Conservation (phyloP, 495 filamentous ascomycete genomes). For the Pyrenula massariospora region DNA sequence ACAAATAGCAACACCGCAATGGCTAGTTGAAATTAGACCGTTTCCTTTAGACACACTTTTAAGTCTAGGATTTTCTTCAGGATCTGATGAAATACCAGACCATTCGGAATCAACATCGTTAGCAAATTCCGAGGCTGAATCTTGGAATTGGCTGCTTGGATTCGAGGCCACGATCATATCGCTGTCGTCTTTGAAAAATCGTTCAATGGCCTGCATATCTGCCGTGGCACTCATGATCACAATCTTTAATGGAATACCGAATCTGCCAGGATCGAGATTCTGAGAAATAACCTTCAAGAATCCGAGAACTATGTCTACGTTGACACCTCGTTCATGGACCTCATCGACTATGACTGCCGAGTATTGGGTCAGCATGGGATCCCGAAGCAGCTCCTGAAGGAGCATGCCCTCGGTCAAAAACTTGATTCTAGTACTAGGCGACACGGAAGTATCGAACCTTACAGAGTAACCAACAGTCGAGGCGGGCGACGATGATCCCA, state of each 20-base stretch:
- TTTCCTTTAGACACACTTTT: not conserved
- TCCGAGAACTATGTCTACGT: conserved; percentile 81
- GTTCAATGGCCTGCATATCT: conserved; percentile 63
- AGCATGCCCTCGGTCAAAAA: conserved; percentile 96
- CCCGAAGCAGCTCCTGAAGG: conserved; percentile 82
- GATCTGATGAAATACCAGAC: not conserved
- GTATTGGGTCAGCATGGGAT: conserved; percentile 73
- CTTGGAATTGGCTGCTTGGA: not conserved
- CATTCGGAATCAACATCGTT: not conserved
- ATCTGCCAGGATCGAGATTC: conserved; percentile 34
- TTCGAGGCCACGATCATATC: not conserved
- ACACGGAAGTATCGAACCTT: conserved; percentile 75
- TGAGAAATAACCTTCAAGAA: conserved; percentile 62
- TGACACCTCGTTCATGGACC: conserved; percentile 93
- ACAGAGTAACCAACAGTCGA: conserved; percentile 88
- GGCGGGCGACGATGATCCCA: conserved; percentile 50
- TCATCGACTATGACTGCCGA: conserved; percentile 90
- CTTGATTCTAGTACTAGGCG: conserved; percentile 70
- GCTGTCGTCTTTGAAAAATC: conserved; percentile 45
- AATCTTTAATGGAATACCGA: conserved; percentile 69
- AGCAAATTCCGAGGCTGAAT: not conserved
- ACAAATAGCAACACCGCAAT: conserved; percentile 20
- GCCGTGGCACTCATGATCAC: conserved; percentile 96
- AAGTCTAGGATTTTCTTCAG: not conserved
- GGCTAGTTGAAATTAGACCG: not conserved